phyloP scores from a whole-genome alignment of 179 eudicot genomes.

The Silene vulgaris region DNA sequence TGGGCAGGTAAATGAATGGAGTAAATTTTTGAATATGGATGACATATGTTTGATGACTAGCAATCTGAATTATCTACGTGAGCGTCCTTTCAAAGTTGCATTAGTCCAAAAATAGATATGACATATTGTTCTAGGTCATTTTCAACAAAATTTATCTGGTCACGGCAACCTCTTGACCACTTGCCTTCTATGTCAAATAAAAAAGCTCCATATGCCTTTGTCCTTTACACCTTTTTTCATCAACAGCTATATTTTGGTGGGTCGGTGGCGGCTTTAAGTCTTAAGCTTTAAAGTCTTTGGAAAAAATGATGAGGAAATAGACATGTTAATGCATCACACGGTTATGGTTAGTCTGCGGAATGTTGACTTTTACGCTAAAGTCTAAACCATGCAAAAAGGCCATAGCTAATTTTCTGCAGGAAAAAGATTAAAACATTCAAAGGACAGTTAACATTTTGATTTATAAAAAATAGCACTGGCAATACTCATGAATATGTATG shows the following conservation, averaged over 20 bases:
- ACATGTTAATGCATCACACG: background rate
- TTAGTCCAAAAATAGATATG: background rate
- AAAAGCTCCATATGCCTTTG: background rate
- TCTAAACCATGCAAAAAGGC: background rate
- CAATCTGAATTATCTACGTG: background rate
- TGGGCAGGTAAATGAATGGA: slow-evolving; percentile 49
- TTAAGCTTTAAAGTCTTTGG: background rate
- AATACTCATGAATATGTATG: background rate
- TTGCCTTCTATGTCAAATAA: background rate
- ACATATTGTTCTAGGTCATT: background rate
- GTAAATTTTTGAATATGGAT: background rate
- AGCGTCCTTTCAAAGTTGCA: background rate
- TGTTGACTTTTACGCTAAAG: background rate
- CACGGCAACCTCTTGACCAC: background rate
- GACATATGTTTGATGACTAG: background rate
- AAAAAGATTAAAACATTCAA: background rate
- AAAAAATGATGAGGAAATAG: background rate
- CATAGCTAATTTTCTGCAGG: slow-evolving; percentile 10
- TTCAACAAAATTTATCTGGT: background rate
- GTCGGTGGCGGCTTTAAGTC: background rate
- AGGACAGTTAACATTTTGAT: background rate
- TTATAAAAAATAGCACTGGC: background rate
- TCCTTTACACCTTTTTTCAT: background rate
- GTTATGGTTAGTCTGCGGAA: background rate
- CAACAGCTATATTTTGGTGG: background rate